phyloP scores from a whole-genome alignment of 2,329 filamentous ascomycete species.

The Fusarium praegraminearum region DNA sequence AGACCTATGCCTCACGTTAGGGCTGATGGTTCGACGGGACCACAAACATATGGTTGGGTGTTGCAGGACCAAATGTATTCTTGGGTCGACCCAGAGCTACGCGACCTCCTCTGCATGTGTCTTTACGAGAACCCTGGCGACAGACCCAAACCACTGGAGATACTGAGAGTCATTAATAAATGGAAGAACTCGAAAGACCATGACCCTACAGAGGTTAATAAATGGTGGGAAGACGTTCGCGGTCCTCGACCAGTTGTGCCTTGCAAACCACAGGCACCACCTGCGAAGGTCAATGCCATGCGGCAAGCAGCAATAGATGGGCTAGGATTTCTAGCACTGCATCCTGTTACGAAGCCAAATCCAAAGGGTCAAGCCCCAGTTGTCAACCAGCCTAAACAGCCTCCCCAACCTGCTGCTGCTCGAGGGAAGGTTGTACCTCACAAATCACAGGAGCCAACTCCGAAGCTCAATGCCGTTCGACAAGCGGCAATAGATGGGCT shows the following conservation, averaged over 20 bases:
- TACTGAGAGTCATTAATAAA: constrained; percentile 35
- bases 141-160: constrained; percentile 42
- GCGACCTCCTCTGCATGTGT: constrained; percentile 43
- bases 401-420: neutral
- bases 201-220: constrained; percentile 27
- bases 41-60: constrained; percentile 43
- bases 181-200: constrained; percentile 40
- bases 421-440: neutral
- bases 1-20: constrained; percentile 2
- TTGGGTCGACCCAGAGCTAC: constrained; percentile 41
- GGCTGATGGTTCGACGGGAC: neutral
- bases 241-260: neutral
- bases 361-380: neutral
- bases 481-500: constrained; percentile 3
- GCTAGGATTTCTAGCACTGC: neutral
- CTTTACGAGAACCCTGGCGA: constrained; percentile 44
- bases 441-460: neutral
- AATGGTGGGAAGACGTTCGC: constrained; percentile 37
- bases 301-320: constrained; percentile 5
- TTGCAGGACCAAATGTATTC: constrained; percentile 17
- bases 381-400: neutral
- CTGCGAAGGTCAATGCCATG: neutral
- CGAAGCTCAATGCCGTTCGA: neutral
- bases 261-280: neutral
- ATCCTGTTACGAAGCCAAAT: neutral